Conservation (phyloP, 371 early-diverging fungal species). For the Mortierella sp. region DNA sequence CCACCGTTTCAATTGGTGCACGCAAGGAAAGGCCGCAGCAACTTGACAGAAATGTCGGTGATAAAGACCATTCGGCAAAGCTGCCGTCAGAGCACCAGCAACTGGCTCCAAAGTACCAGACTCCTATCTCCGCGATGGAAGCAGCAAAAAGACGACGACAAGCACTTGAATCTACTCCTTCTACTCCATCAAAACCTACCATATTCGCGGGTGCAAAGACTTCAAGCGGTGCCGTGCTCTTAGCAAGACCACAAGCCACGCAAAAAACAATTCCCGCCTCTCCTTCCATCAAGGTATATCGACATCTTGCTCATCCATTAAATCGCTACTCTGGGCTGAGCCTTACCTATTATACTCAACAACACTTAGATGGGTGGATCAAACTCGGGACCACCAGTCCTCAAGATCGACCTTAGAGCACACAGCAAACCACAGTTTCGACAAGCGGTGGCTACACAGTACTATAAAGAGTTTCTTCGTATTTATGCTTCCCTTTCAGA, state of each 20-base stretch:
- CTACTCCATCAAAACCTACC: background rate
- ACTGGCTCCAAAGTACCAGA: background rate
- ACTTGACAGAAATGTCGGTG: background rate
- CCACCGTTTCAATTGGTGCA: background rate
- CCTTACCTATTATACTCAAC: background rate
- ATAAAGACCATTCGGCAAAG: background rate
- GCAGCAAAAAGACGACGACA: conserved; percentile 31
- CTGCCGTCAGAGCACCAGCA: background rate
- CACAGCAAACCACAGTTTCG: conserved; percentile 54
- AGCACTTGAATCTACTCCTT: background rate
- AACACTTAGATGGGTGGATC: background rate
- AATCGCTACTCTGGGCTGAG: background rate
- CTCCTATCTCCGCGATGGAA: conserved; percentile 23
- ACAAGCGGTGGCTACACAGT: conserved; percentile 44
- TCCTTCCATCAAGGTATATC: conserved; percentile 6
- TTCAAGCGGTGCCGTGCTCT: conserved; percentile 17
- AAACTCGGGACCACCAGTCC: conserved; percentile 33
- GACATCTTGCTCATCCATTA: background rate
- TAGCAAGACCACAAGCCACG: conserved; percentile 24
- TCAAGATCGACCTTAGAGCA: conserved; percentile 47
- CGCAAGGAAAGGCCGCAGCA: background rate
- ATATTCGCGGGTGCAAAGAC: background rate
- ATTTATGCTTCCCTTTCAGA: conserved; percentile 36
- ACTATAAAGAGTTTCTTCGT: conserved; percentile 43
- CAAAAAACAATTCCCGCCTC: background rate